A percentile compares a stretch with the other conserved stretches of the same genome.
Evolutionary conservation across 805 yeast genomes (phyloP).

Genomic region (Lipomyces sp.): DNA sequence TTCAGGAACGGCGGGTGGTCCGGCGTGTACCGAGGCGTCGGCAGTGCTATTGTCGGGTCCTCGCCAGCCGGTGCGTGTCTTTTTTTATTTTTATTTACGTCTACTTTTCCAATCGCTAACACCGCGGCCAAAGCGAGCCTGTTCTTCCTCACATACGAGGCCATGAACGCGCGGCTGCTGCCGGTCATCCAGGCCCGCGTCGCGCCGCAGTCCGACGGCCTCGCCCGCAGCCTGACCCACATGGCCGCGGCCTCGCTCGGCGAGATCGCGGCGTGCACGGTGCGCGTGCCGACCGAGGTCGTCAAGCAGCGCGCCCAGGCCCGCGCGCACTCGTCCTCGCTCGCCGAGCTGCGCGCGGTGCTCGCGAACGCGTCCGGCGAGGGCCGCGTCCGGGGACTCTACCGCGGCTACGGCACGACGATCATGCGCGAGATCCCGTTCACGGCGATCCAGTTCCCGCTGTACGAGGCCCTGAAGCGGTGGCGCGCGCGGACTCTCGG

Average conservation of each 20-base stretch:
- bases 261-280: slow-evolving; percentile 88
- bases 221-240: slow-evolving; percentile 53
- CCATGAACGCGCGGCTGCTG: slow-evolving; percentile 48
- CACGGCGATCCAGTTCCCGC: slow-evolving; percentile 91
- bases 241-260: slow-evolving; percentile 88
- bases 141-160: slow-evolving; percentile 81
- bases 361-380: slow-evolving; percentile 68
- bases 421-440: slow-evolving; percentile 95
- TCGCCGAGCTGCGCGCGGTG: slow-evolving; percentile 62
- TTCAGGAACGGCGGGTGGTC: slow-evolving; percentile 87
- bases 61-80: slow-evolving; percentile 61
- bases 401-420: slow-evolving; percentile 91
- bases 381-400: slow-evolving; percentile 72
- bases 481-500: slow-evolving; percentile 47
- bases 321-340: slow-evolving; percentile 53
- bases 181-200: slow-evolving; percentile 25
- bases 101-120: neutral
- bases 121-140: slow-evolving; percentile 49
- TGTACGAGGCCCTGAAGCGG: slow-evolving; percentile 79
- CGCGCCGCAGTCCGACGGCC: neutral
- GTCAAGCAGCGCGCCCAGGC: slow-evolving; percentile 94
- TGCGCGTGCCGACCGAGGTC: slow-evolving; percentile 95
- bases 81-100: neutral
- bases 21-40: slow-evolving; percentile 89
- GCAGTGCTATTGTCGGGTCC: slow-evolving; percentile 88